A percentile compares a stretch with the other conserved stretches of the same genome.
These are phyloP conservation scores for Melaleuca quinquenervia DNA, from an alignment of 345 rosid genomes.

Conservation along the genomic window DNA sequence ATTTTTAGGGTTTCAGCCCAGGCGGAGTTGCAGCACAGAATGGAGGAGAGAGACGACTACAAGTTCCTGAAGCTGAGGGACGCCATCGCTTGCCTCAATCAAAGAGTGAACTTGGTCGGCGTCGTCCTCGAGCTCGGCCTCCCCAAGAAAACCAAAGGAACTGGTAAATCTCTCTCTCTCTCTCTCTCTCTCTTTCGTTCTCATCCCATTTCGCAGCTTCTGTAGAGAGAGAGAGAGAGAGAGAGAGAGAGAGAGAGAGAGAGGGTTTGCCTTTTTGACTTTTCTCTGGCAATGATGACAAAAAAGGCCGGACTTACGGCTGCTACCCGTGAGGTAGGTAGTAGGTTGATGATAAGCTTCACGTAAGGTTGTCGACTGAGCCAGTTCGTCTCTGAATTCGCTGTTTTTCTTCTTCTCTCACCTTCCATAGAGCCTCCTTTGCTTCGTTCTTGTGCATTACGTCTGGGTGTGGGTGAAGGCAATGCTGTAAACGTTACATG, in stretches of 20 bases:
- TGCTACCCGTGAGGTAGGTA: conserved; percentile 36
- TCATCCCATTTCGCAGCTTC: neutral
- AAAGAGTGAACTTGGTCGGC: conserved; percentile 51
- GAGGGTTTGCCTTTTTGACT: neutral
- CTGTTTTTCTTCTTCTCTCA: no score
- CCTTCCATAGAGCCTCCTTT: neutral
- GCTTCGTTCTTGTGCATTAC: neutral
- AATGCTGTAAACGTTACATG: neutral
- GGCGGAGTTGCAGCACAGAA: neutral
- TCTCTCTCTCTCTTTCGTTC: neutral
- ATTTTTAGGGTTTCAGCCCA: neutral
- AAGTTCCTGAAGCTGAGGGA: conserved; percentile 47
- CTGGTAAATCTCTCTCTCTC: conserved; percentile 24
- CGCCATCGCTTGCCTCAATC: conserved; percentile 38
- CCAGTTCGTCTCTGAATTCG: conserved; percentile 6
- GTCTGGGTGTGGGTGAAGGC: neutral
- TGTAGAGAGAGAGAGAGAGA: neutral
- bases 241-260: neutral
- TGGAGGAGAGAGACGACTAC: conserved; percentile 31
- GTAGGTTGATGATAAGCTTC: conserved; percentile 40
- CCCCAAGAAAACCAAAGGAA: conserved; percentile 36
- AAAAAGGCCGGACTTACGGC: conserved; percentile 74
- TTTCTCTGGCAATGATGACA: conserved; percentile 50
- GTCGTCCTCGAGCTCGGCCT: conserved; percentile 37
- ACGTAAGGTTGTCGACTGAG: conserved; percentile 47